Conservation (phyloP, 148 eudicot genomes). For the Simmondsia chinensis region DNA sequence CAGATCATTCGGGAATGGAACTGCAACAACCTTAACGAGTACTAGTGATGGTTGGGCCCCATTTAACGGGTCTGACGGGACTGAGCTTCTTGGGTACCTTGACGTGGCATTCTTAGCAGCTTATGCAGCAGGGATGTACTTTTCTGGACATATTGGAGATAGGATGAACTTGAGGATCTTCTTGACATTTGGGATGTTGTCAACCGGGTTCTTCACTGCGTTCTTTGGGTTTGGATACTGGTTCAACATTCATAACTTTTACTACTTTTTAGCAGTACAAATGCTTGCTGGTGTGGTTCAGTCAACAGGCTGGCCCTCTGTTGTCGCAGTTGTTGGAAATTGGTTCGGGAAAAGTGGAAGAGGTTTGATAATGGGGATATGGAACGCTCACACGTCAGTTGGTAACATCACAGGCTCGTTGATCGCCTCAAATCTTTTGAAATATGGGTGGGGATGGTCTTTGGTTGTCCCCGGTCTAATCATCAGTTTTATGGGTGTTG, state of each 20-base stretch:
- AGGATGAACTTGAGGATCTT: conserved; percentile 66
- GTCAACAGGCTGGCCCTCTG: conserved; percentile 94
- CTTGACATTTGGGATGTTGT: conserved; percentile 78
- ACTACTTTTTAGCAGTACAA: conserved; percentile 58
- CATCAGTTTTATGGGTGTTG: conserved; percentile 39
- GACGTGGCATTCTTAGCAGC: conserved; percentile 81
- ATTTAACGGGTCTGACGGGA: conserved; percentile 63
- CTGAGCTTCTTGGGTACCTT: conserved; percentile 72
- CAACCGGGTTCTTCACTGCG: conserved; percentile 77
- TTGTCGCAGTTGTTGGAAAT: conserved; percentile 85
- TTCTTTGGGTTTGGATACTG: conserved; percentile 80
- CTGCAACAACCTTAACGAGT: conserved; percentile 14
- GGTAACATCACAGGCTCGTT: conserved; percentile 82
- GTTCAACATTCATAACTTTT: conserved; percentile 65
- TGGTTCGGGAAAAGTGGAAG: conserved; percentile 89
- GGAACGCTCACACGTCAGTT: conserved; percentile 87
- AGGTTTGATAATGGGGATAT: conserved; percentile 87
- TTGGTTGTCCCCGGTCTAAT: conserved; percentile 71
- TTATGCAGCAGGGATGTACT: conserved; percentile 73
- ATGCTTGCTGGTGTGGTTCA: conserved; percentile 91
- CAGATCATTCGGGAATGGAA: conserved; percentile 17
- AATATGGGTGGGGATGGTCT: conserved; percentile 98
- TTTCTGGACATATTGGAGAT: conserved; percentile 87
- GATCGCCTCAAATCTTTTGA: conserved; percentile 64
- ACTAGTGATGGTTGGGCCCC: conserved; percentile 70